These are phyloP conservation scores for Tolypocladium amazonense DNA, from an alignment of 2,329 filamentous ascomycete genomes.

Conservation along the genomic window DNA sequence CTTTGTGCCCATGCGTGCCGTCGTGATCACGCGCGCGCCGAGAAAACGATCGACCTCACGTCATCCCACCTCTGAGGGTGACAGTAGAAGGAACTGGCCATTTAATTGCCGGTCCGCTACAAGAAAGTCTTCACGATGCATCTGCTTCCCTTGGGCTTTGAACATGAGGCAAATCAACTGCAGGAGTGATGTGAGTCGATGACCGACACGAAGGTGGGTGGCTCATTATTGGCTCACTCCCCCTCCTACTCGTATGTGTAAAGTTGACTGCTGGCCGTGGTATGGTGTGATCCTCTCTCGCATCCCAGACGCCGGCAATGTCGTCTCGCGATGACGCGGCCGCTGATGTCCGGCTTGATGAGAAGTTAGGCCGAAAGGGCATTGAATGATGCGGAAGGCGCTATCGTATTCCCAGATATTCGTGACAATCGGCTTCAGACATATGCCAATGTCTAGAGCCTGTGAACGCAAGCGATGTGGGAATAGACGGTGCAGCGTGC, in stretches of 20 bases:
- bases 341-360: not conserved
- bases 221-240: too few relatives aligned
- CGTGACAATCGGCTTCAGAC: too few relatives aligned
- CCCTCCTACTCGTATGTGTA: not conserved
- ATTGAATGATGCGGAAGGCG: not conserved
- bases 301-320: not conserved
- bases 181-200: not conserved
- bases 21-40: not conserved
- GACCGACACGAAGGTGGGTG: not conserved
- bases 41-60: not conserved
- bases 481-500: not conserved
- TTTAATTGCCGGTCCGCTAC: not conserved
- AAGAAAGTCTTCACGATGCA: not conserved
- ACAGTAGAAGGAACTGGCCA: too few relatives aligned
- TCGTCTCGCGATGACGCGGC: not conserved
- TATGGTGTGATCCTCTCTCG: not conserved
- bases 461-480: not conserved
- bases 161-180: not conserved
- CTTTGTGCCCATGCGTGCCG: not conserved
- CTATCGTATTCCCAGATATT: not conserved
- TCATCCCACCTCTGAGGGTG: not conserved
- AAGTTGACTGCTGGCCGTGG: not conserved
- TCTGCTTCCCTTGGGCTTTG: not conserved
- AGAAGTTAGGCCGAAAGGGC: not conserved
- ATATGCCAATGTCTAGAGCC: not conserved